A percentile compares a stretch with the other conserved stretches of the same genome.
phyloP scores from a whole-genome alignment of 2,329 filamentous ascomycete species.

The Alternaria metachromatica region DNA sequence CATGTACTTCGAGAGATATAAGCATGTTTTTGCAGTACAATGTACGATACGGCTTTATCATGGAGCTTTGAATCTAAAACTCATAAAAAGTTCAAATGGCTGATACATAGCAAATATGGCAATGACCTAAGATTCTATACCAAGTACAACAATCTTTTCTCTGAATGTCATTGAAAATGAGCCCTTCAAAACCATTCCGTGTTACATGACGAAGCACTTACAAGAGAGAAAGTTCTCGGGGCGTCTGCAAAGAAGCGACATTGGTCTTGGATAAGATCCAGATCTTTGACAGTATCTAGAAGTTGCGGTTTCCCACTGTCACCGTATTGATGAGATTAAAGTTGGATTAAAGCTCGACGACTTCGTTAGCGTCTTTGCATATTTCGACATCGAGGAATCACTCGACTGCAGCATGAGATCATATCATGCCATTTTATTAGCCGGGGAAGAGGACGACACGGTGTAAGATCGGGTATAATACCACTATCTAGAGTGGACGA shows the following conservation, averaged over 20 bases:
- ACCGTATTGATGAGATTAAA: constrained; percentile 53
- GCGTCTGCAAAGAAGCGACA: background rate
- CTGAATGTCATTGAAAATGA: background rate
- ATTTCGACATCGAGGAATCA: constrained; percentile 47
- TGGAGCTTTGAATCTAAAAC: constrained; percentile 57
- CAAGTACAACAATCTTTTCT: background rate
- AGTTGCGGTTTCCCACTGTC: constrained; percentile 52
- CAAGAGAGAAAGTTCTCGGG: constrained; percentile 20
- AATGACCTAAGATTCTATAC: background rate
- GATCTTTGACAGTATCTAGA: constrained; percentile 46
- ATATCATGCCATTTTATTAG: constrained; percentile 32
- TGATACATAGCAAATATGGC: background rate
- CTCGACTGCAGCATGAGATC: constrained; percentile 46
- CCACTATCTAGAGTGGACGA: background rate
- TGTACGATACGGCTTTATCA: constrained; percentile 72
- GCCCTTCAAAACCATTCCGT: constrained; percentile 73
- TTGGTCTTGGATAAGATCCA: constrained; percentile 1
- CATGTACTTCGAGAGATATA: constrained; percentile 18
- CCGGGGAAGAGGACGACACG: constrained; percentile 49
- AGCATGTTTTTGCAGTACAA: constrained; percentile 60
- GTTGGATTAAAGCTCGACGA: constrained; percentile 57
- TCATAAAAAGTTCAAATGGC: background rate
- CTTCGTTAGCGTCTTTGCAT: constrained; percentile 57
- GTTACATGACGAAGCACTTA: constrained; percentile 62
- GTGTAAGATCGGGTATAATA: constrained; percentile 21